Evolutionary conservation across 2,329 filamentous ascomycete species (phyloP).

Genomic region (Fusarium nygamai): DNA sequence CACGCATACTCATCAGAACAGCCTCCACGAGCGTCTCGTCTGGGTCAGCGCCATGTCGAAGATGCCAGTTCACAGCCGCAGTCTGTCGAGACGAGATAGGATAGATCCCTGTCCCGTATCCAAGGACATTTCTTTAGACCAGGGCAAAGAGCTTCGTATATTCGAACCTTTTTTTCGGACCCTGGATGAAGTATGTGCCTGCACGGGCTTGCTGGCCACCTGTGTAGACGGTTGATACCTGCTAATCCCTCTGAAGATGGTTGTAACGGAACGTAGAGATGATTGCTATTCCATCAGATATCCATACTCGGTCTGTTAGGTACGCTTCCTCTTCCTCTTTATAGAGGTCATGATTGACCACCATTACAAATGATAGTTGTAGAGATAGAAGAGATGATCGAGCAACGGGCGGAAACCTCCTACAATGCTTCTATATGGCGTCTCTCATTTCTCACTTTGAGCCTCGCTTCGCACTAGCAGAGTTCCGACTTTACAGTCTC

Average conservation of each 20-base stretch:
- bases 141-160: background rate
- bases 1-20: accelerated
- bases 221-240: no score
- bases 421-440: no score
- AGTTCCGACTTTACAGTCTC: background rate
- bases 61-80: background rate
- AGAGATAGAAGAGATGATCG: no score
- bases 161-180: background rate
- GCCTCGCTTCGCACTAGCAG: background rate
- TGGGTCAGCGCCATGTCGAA: background rate
- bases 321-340: no score
- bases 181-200: background rate
- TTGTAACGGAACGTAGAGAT: no score
- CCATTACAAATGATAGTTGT: no score
- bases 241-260: no score
- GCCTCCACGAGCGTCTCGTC: background rate
- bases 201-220: no score
- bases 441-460: background rate
- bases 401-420: no score
- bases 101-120: background rate
- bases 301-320: no score
- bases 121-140: background rate
- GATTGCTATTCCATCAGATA: no score
- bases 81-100: background rate
- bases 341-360: no score